phyloP scores from a whole-genome alignment of 2,329 filamentous ascomycete species.

The Xylariaceae sp. region DNA sequence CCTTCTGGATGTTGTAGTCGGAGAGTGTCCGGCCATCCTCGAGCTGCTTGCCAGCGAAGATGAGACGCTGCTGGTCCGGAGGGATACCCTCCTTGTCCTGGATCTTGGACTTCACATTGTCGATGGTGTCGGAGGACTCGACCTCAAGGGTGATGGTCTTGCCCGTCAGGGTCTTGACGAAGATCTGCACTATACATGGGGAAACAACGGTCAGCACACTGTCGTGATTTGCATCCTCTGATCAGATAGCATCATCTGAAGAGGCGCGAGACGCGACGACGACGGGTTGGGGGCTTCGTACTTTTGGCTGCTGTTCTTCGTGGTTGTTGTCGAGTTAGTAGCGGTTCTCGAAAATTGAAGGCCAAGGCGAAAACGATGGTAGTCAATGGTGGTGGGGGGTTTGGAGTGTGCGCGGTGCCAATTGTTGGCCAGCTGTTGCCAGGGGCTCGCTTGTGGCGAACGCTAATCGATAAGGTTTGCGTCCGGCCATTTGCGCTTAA shows the following conservation, averaged over 20 bases:
- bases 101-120: constrained; percentile 99
- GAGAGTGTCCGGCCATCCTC: constrained; percentile 95
- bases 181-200: constrained; percentile 76
- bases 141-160: constrained; percentile 99
- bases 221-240: not conserved
- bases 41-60: constrained; percentile 98
- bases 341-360: constrained; percentile 13
- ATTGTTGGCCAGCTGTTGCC: constrained; percentile 13
- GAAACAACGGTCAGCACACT: constrained; percentile 41
- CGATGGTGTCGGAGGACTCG: constrained; percentile 97
- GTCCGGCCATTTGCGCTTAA: not conserved
- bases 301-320: constrained; percentile 25
- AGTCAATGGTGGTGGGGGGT: constrained; percentile 20
- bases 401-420: constrained; percentile 15
- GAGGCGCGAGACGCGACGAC: not conserved
- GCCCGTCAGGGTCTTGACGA: constrained; percentile 99
- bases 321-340: constrained; percentile 14
- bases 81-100: constrained; percentile 99
- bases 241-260: not conserved
- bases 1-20: constrained; percentile 99
- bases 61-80: constrained; percentile 96
- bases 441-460: constrained; percentile 15
- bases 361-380: constrained; percentile 14
- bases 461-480: constrained; percentile 16
- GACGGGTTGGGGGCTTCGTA: constrained; percentile 13